Conservation (phyloP, 257 asterid genomes). For the Euphrasia confusa region DNA sequence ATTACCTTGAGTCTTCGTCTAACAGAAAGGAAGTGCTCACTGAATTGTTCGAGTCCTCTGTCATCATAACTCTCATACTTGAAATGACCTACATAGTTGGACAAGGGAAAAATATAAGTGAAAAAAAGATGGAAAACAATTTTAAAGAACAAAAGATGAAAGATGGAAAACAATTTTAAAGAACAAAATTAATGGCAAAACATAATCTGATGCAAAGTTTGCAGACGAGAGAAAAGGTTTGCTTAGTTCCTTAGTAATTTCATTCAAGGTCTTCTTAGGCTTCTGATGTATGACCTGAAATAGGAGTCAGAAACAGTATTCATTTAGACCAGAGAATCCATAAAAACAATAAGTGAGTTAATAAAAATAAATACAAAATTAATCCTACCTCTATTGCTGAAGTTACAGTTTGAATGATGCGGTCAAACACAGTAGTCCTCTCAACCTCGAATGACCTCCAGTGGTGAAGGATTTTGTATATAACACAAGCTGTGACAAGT, state of each 20-base stretch:
- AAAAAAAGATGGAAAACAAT: too few relatives aligned
- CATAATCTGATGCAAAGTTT: not conserved
- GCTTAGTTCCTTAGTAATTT: slow-evolving; percentile 85
- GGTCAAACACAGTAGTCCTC: slow-evolving; percentile 92
- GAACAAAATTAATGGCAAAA: slow-evolving; percentile 8
- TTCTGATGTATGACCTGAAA: slow-evolving; percentile 97
- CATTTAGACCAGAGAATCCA: slow-evolving; percentile 11
- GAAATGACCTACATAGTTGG: slow-evolving; percentile 53
- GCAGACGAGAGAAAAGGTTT: not conserved
- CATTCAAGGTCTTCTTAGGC: slow-evolving; percentile 87
- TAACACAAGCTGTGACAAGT: slow-evolving; percentile 90
- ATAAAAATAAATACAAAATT: not conserved
- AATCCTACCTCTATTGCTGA: slow-evolving; percentile 76
- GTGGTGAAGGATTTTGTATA: slow-evolving; percentile 93
- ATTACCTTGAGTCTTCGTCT: slow-evolving; percentile 72
- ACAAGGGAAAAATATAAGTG: slow-evolving; percentile 12
- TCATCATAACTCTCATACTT: slow-evolving; percentile 66
- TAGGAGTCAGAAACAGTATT: slow-evolving; percentile 5
- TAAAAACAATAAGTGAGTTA: slow-evolving; percentile 12
- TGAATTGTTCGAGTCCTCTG: slow-evolving; percentile 67
- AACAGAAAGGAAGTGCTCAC: slow-evolving; percentile 72
- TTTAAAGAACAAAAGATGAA: too few relatives aligned
- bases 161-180: not conserved
- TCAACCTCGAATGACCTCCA: slow-evolving; percentile 99
- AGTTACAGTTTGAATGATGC: slow-evolving; percentile 78